These are phyloP conservation scores for Backusella psychrophila DNA, from an alignment of 192 early-diverging fungal genomes.

Conservation along the genomic window DNA sequence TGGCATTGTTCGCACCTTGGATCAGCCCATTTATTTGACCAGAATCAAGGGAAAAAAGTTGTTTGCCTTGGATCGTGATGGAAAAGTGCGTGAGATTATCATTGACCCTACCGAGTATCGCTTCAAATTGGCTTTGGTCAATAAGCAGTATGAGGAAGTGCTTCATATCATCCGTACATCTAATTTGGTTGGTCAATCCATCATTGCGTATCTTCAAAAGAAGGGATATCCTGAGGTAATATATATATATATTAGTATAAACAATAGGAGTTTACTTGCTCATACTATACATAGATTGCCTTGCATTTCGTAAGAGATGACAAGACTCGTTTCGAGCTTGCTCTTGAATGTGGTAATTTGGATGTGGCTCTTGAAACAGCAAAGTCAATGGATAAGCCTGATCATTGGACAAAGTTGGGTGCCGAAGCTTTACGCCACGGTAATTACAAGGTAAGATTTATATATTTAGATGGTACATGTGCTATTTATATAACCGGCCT, in stretches of 20 bases:
- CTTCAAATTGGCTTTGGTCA: constrained; percentile 93
- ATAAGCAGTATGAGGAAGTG: constrained; percentile 94
- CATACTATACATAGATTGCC: constrained; percentile 58
- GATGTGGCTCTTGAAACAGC: constrained; percentile 96
- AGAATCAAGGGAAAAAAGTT: constrained; percentile 84
- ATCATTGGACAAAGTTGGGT: constrained; percentile 89
- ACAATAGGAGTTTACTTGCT: constrained; percentile 28
- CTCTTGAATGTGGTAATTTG: constrained; percentile 95
- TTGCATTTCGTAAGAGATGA: constrained; percentile 98
- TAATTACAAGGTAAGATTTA: constrained; percentile 65
- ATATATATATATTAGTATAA: not conserved
- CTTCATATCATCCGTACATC: constrained; percentile 94
- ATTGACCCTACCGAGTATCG: constrained; percentile 99
- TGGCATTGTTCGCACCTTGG: constrained; percentile 95
- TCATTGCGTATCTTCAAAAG: constrained; percentile 99
- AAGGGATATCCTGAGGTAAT: constrained; percentile 91
- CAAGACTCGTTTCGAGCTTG: constrained; percentile 94
- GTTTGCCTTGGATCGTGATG: constrained; percentile 88
- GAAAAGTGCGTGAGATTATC: constrained; percentile 78
- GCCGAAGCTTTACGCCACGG: constrained; percentile 90
- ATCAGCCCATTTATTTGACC: constrained; percentile 93
- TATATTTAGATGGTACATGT: not conserved
- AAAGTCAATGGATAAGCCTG: constrained; percentile 82
- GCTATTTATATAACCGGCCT: not conserved
- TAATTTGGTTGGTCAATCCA: constrained; percentile 96